Conservation (phyloP, 2,329 filamentous ascomycete genomes). For the Aureobasidium sp. region DNA sequence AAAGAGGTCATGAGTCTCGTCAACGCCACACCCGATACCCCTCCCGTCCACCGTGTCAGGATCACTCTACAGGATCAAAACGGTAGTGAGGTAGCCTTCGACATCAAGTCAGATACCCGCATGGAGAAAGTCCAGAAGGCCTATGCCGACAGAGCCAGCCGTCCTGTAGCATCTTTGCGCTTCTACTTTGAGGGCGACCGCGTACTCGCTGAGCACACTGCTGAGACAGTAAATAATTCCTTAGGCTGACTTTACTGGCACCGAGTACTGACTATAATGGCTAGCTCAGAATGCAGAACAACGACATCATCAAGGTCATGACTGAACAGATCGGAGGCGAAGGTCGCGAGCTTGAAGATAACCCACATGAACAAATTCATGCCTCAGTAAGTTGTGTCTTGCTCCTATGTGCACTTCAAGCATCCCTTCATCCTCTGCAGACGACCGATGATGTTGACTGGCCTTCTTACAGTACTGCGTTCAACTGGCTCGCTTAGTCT, state of each 20-base stretch:
- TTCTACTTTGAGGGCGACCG: conserved; percentile 11
- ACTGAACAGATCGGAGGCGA: conserved; percentile 17
- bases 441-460: too few relatives aligned
- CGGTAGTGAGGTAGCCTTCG: conserved; percentile 9
- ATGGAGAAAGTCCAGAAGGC: conserved; percentile 13
- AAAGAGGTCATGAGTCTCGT: neutral
- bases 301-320: conserved; percentile 19
- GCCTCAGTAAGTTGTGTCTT: too few relatives aligned
- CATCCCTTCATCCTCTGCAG: too few relatives aligned
- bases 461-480: too few relatives aligned
- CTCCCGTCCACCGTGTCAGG: neutral
- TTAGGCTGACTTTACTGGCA: neutral
- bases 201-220: neutral
- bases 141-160: conserved; percentile 11
- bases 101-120: conserved; percentile 7
- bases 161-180: conserved; percentile 3
- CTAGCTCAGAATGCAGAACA: conserved; percentile 16
- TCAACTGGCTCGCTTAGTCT: too few relatives aligned
- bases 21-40: neutral
- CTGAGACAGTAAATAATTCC: neutral
- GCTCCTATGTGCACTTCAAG: too few relatives aligned
- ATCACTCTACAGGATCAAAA: conserved; percentile 10
- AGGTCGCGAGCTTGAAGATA: neutral
- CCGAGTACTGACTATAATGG: neutral
- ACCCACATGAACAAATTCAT: neutral